phyloP scores from a whole-genome alignment of 192 early-diverging fungal species.

The Coemansia sp. region DNA sequence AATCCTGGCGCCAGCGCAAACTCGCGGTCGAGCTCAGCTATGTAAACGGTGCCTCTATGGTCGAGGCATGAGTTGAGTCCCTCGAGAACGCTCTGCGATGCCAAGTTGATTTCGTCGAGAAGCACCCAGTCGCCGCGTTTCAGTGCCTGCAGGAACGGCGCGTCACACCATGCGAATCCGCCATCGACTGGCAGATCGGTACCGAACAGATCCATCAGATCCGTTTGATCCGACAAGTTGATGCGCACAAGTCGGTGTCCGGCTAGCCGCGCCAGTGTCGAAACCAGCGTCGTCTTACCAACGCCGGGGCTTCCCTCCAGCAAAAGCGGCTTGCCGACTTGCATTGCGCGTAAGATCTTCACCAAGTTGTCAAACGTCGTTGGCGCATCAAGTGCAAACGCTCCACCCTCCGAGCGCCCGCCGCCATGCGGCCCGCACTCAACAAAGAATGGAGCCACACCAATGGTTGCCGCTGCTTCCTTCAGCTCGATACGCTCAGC shows the following conservation, averaged over 20 bases:
- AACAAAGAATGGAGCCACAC: constrained; percentile 83
- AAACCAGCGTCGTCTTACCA: constrained; percentile 91
- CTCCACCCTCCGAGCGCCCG: constrained; percentile 35
- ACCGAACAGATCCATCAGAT: constrained; percentile 98
- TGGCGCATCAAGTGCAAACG: constrained; percentile 87
- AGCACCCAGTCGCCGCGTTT: constrained; percentile 95
- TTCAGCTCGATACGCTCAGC: constrained; percentile 5
- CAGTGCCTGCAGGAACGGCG: constrained; percentile 96
- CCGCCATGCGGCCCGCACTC: constrained; percentile 57
- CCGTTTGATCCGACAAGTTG: constrained; percentile 98
- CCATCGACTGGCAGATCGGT: constrained; percentile 93
- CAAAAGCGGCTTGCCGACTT: constrained; percentile 88
- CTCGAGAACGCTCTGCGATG: constrained; percentile 98
- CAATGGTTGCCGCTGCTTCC: constrained; percentile 54
- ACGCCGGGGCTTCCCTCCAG: constrained; percentile 98
- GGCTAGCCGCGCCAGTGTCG: constrained; percentile 77
- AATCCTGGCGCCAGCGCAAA: constrained; percentile 82
- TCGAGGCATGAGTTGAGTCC: constrained; percentile 98
- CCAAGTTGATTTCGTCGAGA: constrained; percentile 96
- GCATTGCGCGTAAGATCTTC: constrained; percentile 86
- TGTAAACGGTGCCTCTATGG: constrained; percentile 94
- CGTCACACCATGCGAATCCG: constrained; percentile 95
- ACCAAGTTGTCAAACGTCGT: constrained; percentile 88
- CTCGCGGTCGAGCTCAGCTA: constrained; percentile 90
- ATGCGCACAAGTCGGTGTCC: constrained; percentile 89